A percentile compares a stretch with the other conserved stretches of the same genome.
These are phyloP conservation scores for Chloropicon primus DNA, from an alignment of 139 green algal species.

Conservation along the genomic window DNA sequence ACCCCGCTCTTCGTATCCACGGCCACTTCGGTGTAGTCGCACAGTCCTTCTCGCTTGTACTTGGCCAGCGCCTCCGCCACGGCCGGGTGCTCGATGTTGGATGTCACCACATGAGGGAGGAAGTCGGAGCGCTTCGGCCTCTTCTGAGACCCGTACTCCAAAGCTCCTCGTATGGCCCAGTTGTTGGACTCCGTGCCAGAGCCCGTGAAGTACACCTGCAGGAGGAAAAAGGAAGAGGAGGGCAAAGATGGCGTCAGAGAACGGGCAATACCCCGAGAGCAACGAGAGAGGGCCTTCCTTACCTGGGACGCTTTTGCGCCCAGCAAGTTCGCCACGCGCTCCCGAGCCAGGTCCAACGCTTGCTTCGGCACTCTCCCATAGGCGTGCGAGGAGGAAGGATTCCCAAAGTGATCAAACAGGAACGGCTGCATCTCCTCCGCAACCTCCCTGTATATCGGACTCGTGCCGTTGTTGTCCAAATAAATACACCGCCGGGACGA, in stretches of 20 bases:
- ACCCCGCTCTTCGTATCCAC: conserved; percentile 45
- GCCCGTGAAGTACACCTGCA: conserved; percentile 28
- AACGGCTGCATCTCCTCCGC: conserved; percentile 44
- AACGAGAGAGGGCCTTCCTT: too few relatives aligned
- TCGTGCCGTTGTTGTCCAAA: conserved; percentile 50
- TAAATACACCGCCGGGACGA: too few relatives aligned
- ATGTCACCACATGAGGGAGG: conserved; percentile 47
- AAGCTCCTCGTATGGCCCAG: neutral
- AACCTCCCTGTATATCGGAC: conserved; percentile 23
- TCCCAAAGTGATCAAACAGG: conserved; percentile 42
- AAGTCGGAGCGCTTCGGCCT: neutral
- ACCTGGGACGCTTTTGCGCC: conserved; percentile 5
- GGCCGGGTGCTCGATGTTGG: conserved; percentile 59
- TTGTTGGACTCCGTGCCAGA: conserved; percentile 21
- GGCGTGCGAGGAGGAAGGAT: conserved; percentile 41
- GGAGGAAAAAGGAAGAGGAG: too few relatives aligned
- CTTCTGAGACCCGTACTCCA: neutral
- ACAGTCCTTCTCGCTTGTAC: conserved; percentile 16
- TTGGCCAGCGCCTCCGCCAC: conserved; percentile 23
- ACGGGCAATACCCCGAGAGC: too few relatives aligned
- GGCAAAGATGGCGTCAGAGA: too few relatives aligned
- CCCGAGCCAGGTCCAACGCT: conserved; percentile 29
- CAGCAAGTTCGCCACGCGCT: conserved; percentile 39
- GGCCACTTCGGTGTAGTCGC: conserved; percentile 34
- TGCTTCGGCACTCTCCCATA: conserved; percentile 24